Evolutionary conservation across 768 basidiomycete species (phyloP), one percentile per base, ranked within the genome.

Genomic region (Suillus cothurnatus): DNA sequence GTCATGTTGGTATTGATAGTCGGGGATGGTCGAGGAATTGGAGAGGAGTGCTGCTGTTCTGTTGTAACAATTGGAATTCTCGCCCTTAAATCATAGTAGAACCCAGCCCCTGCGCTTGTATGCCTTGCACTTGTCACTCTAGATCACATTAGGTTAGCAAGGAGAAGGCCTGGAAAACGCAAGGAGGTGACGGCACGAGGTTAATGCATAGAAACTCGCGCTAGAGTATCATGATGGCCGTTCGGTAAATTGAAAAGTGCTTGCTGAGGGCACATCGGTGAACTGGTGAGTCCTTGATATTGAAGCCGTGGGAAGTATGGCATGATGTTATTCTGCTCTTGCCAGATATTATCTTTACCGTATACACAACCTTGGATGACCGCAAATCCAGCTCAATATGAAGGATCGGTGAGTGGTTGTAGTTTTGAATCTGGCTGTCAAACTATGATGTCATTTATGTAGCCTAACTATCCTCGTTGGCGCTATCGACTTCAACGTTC

Each of bases 1-100:
- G 79, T 68, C 75, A 76, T 72, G 50, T 31, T 67, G 36, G 59
- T 38, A 66, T 66, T 67, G 41, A 32, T 19, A 47, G 61, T 61
- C 1, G 50, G 64, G 32, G 31, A 52, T 23, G 21, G 31, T 21
- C 17, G 53, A 62, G 36, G 65, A 61, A 26, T 63, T 67, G 64
- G 23, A 64, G 67, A 34, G 61, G 61, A 68, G 56, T 67, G 62
- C 61, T 66, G 71, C 34, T 34, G 34, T 60, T 65, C 21, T 56
- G 55, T 56, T 36, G 55, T 23, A 4, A 56, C n/a, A 17, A 12
- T 50, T 56, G 34, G 55, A 14, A 14, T 36, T 6, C 55, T 56
- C n/a, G 55, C 36, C 55, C 55, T 56, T 56, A 56, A 15, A 56
- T 56, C 55, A 15, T 56, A n/a, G 55, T 36, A 31, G 34, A n/a